Percentiles rank a stretch among this genome's conserved stretches.
Evolutionary conservation across 768 basidiomycete species (phyloP).

Genomic region (Daedalea quercina): DNA sequence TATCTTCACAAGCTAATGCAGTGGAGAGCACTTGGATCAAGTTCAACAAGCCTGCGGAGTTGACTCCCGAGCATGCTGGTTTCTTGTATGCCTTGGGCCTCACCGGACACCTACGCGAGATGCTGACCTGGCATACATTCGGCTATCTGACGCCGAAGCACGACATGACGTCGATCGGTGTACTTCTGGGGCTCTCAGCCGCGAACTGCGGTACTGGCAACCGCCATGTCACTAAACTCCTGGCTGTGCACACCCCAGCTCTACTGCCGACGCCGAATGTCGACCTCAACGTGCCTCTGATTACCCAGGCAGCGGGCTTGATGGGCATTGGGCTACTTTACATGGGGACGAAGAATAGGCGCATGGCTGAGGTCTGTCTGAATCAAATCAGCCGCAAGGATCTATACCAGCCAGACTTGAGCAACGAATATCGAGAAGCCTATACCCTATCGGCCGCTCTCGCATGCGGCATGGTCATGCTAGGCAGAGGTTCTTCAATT

Average conservation of each 20-base stretch:
- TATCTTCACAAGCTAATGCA: conserved; percentile 64
- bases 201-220: conserved; percentile 85
- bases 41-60: conserved; percentile 88
- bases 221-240: conserved; percentile 80
- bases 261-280: conserved; percentile 81
- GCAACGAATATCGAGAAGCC: conserved; percentile 85
- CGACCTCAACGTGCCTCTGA: conserved; percentile 84
- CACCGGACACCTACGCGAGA: conserved; percentile 81
- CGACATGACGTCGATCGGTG: conserved; percentile 89
- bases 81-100: conserved; percentile 90
- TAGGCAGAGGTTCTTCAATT: conserved; percentile 75
- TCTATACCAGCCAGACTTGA: conserved; percentile 75
- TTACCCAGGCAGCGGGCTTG: conserved; percentile 86
- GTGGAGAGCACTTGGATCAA: conserved; percentile 95
- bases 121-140: conserved; percentile 95
- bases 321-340: conserved; percentile 87
- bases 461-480: conserved; percentile 94
- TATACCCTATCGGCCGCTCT: conserved; percentile 87
- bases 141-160: conserved; percentile 94
- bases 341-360: conserved; percentile 78
- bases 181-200: conserved; percentile 89
- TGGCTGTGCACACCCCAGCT: conserved; percentile 91
- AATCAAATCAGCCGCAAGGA: conserved; percentile 75
- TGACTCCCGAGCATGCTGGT: conserved; percentile 94
- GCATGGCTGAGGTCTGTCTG: conserved; percentile 91